Evolutionary conservation across 2,329 filamentous ascomycete species (phyloP).

Genomic region (Hymenoscyphus salicellus): DNA sequence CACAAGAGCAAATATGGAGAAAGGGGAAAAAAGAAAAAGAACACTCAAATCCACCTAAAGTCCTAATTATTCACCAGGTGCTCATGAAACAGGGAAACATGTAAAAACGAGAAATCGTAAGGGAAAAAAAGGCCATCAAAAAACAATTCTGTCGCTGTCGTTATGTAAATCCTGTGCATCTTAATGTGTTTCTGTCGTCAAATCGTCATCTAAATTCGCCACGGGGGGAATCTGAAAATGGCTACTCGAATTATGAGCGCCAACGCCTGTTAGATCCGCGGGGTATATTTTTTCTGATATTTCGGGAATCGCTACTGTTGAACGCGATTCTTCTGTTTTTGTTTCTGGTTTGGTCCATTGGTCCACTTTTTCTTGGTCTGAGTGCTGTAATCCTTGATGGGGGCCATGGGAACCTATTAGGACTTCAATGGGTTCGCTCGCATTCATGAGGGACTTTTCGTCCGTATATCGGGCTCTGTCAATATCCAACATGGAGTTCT

Average conservation of each 20-base stretch:
- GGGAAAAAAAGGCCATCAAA: neutral
- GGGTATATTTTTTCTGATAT: constrained; percentile 10
- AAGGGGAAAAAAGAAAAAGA: neutral
- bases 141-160: neutral
- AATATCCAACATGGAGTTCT: neutral
- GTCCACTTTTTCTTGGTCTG: constrained; percentile 16
- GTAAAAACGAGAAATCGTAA: constrained; percentile 1
- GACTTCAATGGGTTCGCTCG: constrained; percentile 4
- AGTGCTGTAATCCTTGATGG: constrained; percentile 6
- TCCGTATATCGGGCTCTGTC: neutral
- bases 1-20: neutral
- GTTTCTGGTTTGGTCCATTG: constrained; percentile 5
- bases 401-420: neutral
- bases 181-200: constrained; percentile 19
- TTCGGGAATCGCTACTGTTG: constrained; percentile 24
- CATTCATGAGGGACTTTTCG: neutral
- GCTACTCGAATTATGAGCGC: constrained; percentile 18
- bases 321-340: constrained; percentile 23
- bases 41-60: neutral
- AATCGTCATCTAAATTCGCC: constrained; percentile 26
- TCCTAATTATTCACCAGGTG: constrained; percentile 3
- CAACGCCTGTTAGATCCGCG: constrained; percentile 28
- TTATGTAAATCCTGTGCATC: constrained; percentile 1
- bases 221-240: constrained; percentile 20
- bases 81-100: neutral